Conservation (phyloP, 148 eudicot species). For the Fagopyrum homotropicum region DNA sequence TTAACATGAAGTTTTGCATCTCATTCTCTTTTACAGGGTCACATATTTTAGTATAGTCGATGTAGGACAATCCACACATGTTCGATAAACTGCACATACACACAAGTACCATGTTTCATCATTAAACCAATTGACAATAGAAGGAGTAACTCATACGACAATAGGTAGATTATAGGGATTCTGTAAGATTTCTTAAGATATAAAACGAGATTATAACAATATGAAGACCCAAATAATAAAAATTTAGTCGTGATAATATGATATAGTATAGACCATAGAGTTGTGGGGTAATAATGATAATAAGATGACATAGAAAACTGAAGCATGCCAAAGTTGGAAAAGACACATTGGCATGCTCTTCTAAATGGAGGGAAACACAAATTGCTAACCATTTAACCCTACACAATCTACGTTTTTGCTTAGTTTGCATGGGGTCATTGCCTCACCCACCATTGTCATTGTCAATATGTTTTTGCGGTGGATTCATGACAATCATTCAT, state of each 20-base stretch:
- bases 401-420: not conserved
- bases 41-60: too few species aligned
- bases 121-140: too few species aligned
- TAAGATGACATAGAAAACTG: not conserved
- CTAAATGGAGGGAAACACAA: not conserved
- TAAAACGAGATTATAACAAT: not conserved
- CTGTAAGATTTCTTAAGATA: too few species aligned
- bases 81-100: too few species aligned
- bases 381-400: slow-evolving; percentile 1
- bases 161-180: too few species aligned
- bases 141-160: too few species aligned
- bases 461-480: slow-evolving; percentile 5
- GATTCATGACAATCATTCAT: not conserved
- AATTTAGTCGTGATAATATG: not conserved
- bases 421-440: not conserved
- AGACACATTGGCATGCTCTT: not conserved
- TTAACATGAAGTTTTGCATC: too few species aligned
- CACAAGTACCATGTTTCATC: too few species aligned
- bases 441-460: slow-evolving; percentile 9
- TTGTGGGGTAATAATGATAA: not conserved
- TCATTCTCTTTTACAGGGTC: too few species aligned
- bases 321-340: not conserved
- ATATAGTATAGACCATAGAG: too few species aligned
- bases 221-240: too few species aligned
- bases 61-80: too few species aligned